Evolutionary conservation across 2,329 filamentous ascomycete species (phyloP).

Genomic region (Epichloe baconii): DNA sequence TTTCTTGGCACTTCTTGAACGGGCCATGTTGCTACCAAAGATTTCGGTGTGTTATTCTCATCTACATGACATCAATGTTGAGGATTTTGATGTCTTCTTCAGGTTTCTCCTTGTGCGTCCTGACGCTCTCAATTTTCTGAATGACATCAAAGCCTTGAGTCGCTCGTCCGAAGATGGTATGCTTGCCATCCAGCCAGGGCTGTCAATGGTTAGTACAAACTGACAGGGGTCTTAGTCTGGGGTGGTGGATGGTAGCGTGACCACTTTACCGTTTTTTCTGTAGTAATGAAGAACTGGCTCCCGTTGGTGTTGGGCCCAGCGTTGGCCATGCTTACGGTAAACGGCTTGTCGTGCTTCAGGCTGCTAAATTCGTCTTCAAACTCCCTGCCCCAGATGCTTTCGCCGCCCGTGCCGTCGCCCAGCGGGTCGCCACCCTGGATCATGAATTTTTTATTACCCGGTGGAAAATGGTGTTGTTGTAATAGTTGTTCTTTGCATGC

Average conservation of each 20-base stretch:
- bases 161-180: slow-evolving; percentile 88
- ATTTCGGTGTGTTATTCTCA: not conserved
- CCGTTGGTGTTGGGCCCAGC: slow-evolving; percentile 91
- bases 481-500: slow-evolving; percentile 79
- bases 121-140: slow-evolving; percentile 85
- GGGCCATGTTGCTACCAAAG: not conserved
- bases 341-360: slow-evolving; percentile 87
- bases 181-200: slow-evolving; percentile 90
- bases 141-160: slow-evolving; percentile 87
- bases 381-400: slow-evolving; percentile 84
- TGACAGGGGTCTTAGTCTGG: slow-evolving; percentile 2
- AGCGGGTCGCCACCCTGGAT: slow-evolving; percentile 94
- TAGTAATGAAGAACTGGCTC: slow-evolving; percentile 97
- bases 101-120: slow-evolving; percentile 81
- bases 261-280: slow-evolving; percentile 71
- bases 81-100: slow-evolving; percentile 97
- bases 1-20: not conserved
- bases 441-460: slow-evolving; percentile 98
- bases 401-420: slow-evolving; percentile 78
- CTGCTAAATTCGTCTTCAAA: slow-evolving; percentile 92
- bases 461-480: slow-evolving; percentile 97
- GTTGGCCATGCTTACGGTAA: slow-evolving; percentile 96
- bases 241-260: not conserved
- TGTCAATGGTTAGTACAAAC: slow-evolving; percentile 17
- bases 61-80: slow-evolving; percentile 55